A percentile compares a stretch with the other conserved stretches of the same genome.
These are phyloP conservation scores for Calendula officinalis DNA, from an alignment of 129 eudicot species.

Conservation along the genomic window DNA sequence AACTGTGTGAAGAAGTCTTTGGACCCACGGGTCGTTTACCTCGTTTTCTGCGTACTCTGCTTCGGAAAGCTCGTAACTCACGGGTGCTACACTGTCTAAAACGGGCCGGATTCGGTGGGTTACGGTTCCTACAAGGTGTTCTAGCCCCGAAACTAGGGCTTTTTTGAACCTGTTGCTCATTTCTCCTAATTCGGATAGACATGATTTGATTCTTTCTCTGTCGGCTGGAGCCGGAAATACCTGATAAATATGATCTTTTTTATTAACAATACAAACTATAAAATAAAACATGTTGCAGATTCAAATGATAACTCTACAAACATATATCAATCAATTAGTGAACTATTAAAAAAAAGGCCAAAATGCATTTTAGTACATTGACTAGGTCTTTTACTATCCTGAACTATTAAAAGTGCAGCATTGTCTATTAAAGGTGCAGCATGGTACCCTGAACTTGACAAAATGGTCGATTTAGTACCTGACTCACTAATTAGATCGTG, in stretches of 20 bases:
- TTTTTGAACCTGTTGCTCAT: constrained; percentile 81
- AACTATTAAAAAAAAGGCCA: no score
- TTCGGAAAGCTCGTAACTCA: constrained; percentile 84
- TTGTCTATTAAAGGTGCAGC: no score
- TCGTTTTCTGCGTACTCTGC: constrained; percentile 88
- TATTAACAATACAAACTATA: neutral
- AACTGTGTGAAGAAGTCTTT: constrained; percentile 81
- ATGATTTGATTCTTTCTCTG: constrained; percentile 79
- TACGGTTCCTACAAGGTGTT: constrained; percentile 70
- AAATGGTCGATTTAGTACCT: no score
- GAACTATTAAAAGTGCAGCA: no score
- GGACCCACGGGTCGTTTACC: constrained; percentile 97
- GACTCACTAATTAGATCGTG: no score
- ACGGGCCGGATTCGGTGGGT: constrained; percentile 86
- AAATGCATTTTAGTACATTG: no score
- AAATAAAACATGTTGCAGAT: neutral
- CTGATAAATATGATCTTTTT: constrained; percentile 29
- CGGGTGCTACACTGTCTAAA: constrained; percentile 70
- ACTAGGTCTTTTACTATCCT: neutral
- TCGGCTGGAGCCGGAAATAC: constrained; percentile 78
- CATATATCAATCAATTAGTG: neutral
- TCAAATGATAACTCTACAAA: neutral
- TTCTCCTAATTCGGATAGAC: constrained; percentile 76
- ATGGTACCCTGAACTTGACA: no score
- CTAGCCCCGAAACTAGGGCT: constrained; percentile 61